phyloP scores from a whole-genome alignment of 352 stramenopile species.

The Vaucheria bursata region DNA sequence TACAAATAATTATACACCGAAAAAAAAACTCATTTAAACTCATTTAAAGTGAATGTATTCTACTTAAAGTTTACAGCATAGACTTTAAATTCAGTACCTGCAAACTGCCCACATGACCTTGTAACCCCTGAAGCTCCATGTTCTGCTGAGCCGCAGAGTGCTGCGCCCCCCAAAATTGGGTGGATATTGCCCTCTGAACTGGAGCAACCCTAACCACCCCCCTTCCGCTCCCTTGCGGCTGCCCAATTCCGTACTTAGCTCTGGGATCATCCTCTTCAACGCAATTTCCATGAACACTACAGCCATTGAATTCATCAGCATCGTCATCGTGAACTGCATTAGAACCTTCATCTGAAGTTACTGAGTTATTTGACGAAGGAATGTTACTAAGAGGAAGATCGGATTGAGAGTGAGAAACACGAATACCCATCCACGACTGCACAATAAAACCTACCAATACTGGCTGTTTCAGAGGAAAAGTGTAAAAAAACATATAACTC shows the following conservation, averaged over 20 bases:
- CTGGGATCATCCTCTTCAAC: not conserved
- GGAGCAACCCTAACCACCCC: not conserved
- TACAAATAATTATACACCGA: no score
- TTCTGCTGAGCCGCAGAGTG: not conserved
- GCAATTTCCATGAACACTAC: not conserved
- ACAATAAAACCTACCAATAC: slow-evolving; percentile 1
- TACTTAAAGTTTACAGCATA: no score
- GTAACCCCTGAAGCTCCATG: not conserved
- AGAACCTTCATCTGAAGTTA: not conserved
- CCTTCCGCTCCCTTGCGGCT: not conserved
- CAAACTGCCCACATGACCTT: not conserved
- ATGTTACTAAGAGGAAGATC: not conserved
- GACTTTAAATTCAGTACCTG: not conserved
- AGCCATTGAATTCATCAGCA: not conserved
- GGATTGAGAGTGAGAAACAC: no score
- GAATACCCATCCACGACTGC: not conserved
- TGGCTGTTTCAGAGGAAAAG: not conserved
- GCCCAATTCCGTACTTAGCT: no score
- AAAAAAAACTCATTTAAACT: no score
- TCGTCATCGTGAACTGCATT: not conserved
- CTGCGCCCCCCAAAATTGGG: not conserved
- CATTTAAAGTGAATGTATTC: no score
- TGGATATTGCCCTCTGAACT: not conserved
- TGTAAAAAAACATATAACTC: no score
- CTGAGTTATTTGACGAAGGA: not conserved